These are phyloP conservation scores for Fusarium sp. DNA, from an alignment of 2,329 filamentous ascomycete genomes.

Conservation along the genomic window DNA sequence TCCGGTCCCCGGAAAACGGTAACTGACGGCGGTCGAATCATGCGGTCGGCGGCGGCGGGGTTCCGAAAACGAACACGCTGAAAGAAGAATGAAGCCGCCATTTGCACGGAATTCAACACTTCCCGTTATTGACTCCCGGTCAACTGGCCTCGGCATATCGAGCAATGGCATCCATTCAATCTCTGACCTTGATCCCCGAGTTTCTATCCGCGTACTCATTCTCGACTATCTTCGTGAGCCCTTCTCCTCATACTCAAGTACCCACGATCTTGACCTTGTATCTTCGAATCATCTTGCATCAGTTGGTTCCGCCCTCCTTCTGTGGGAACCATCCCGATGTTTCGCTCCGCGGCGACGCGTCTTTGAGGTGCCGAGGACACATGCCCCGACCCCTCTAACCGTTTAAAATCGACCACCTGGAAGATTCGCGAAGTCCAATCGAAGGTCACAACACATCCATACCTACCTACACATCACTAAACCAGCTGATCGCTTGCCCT, in stretches of 20 bases:
- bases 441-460: background rate
- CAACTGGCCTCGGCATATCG: constrained; percentile 27
- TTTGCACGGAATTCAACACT: constrained; percentile 2
- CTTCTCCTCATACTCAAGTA: constrained; percentile 20
- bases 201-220: constrained; percentile 8
- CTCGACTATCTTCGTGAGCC: constrained; percentile 11
- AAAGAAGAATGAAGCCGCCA: constrained; percentile 1
- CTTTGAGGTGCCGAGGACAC: constrained; percentile 29
- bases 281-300: constrained; percentile 12
- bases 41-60: constrained; percentile 24
- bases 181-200: constrained; percentile 23
- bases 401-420: background rate
- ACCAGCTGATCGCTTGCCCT: background rate
- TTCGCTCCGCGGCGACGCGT: constrained; percentile 13
- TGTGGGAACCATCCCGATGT: constrained; percentile 11
- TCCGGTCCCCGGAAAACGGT: constrained; percentile 17
- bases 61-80: constrained; percentile 49
- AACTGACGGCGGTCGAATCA: constrained; percentile 31
- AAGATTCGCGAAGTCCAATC: constrained; percentile 4
- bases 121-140: constrained; percentile 31
- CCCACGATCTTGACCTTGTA: constrained; percentile 12
- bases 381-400: constrained; percentile 16
- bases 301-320: background rate
- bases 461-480: background rate
- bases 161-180: constrained; percentile 24